Evolutionary conservation across 1,284 basidiomycete genomes (phyloP), one percentile per base, ranked within the genome.

Genomic region (Filobasidium uniguttulatum): DNA sequence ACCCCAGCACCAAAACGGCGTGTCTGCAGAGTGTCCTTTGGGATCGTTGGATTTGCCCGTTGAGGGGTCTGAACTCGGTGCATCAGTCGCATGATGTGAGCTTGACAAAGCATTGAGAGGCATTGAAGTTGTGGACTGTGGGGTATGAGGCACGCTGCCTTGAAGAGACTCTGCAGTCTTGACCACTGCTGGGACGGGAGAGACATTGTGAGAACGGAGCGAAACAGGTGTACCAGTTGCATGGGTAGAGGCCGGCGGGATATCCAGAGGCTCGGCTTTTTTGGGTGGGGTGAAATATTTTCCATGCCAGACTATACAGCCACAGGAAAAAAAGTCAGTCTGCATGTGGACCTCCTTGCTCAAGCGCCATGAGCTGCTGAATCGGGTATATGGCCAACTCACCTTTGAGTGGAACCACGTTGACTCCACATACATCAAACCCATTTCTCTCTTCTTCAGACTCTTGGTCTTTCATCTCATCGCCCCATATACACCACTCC

Each of bases 391-490:
- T 23, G 17, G n/a, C 23, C 33, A 19, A 50, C 57, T 56, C 50
- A 57, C 60, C 60, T 3, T 63, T 62, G 9, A 63, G 40, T 15
- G 60, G 52, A n/a, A 60, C 54, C 17, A 68, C 61, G 9, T 54
- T 50, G 35, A 69, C 62, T 6, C 62, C 64, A 22, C 53, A 56
- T 9, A 68, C 56, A 3, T 63, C 59, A 33, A 67, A 60, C 34
- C 60, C 59, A 19, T 47, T 49, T 29, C 35, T 8, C 19, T 22
- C 31, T 2, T 26, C 49, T 15, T 36, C 33, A 3, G 23, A 20
- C 15, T 46, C 34, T 17, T 22, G 20, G 53, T 43, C 33, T 46
- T 30, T 52, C 46, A 34, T 40, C 30, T 44, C 37, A 25, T 56
- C 48, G 22, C 46, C 45, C 40, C 46, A 50, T 29, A 53, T 43